Percentiles rank a stretch among this genome's conserved stretches.
Conservation (phyloP, 2,329 filamentous ascomycete species). For the Alternaria consortialis region DNA sequence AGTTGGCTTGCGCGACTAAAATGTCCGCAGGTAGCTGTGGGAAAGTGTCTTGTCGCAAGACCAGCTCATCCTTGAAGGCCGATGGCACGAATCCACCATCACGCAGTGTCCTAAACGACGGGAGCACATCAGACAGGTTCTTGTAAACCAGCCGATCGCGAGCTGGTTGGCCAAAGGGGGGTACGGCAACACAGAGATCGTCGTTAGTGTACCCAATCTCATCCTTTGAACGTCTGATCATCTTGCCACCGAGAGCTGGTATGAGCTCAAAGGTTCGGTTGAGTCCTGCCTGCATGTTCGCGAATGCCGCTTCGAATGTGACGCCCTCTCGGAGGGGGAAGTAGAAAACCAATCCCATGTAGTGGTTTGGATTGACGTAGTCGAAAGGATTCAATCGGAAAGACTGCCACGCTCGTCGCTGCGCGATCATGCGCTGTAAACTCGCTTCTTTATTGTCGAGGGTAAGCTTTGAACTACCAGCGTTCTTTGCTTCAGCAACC, state of each 20-base stretch:
- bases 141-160: conserved; percentile 26
- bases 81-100: conserved; percentile 29
- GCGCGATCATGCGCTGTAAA: conserved; percentile 18
- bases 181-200: conserved; percentile 32
- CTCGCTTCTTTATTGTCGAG: background rate
- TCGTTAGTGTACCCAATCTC: conserved; percentile 42
- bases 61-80: conserved; percentile 25
- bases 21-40: conserved; percentile 33
- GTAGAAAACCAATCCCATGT: conserved; percentile 49
- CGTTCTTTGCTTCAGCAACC: background rate
- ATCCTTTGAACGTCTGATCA: conserved; percentile 43
- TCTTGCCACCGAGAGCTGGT: conserved; percentile 49
- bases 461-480: background rate
- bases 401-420: conserved; percentile 34
- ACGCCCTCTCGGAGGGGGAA: conserved; percentile 42
- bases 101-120: conserved; percentile 25
- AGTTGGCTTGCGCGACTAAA: conserved; percentile 40
- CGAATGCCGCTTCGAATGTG: conserved; percentile 43
- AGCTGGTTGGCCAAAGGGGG: conserved; percentile 14
- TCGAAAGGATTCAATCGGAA: conserved; percentile 48
- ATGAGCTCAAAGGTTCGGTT: conserved; percentile 49
- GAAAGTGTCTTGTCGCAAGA: conserved; percentile 23
- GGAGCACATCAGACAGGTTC: conserved; percentile 29
- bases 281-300: conserved; percentile 47
- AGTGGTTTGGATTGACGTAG: conserved; percentile 23